A percentile compares a stretch with the other conserved stretches of the same genome.
phyloP scores from a whole-genome alignment of 1,284 basidiomycete species.

The Athelia sp. region DNA sequence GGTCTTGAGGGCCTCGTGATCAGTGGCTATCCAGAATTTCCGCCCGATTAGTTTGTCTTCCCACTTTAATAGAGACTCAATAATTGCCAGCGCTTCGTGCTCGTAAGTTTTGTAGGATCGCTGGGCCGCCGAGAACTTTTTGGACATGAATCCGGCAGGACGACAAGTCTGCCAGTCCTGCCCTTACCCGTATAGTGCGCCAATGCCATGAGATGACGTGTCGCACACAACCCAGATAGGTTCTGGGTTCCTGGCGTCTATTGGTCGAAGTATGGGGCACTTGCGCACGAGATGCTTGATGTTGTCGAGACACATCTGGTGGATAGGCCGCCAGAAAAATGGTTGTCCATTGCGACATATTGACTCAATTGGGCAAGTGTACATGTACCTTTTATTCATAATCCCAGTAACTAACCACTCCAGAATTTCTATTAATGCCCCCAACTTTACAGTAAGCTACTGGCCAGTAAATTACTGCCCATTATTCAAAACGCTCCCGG shows the following conservation, averaged over 20 bases:
- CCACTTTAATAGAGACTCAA: slow-evolving; percentile 28
- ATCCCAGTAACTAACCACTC: no score
- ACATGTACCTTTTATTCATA: no score
- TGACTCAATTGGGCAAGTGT: slow-evolving; percentile 15
- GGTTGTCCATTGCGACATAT: slow-evolving; percentile 2
- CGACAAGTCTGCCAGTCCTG: slow-evolving; percentile 17
- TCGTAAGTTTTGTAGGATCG: slow-evolving; percentile 34
- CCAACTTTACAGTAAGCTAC: no score
- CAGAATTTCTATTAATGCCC: no score
- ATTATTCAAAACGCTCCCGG: no score
- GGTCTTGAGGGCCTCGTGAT: slow-evolving; percentile 27
- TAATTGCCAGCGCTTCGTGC: slow-evolving; percentile 28
- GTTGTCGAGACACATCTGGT: not conserved
- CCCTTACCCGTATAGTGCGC: slow-evolving; percentile 25
- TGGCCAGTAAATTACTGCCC: no score
- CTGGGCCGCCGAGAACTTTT: slow-evolving; percentile 30
- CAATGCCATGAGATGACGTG: slow-evolving; percentile 19
- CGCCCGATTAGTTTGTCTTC: slow-evolving; percentile 24
- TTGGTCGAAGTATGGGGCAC: not conserved
- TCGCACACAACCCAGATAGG: slow-evolving; percentile 23
- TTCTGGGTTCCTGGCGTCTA: slow-evolving; percentile 9
- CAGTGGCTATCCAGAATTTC: slow-evolving; percentile 27
- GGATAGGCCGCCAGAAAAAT: not conserved
- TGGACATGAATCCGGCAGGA: slow-evolving; percentile 30
- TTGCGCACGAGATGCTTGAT: not conserved